A percentile compares a stretch with the other conserved stretches of the same genome.
Evolutionary conservation across 2,329 filamentous ascomycete species (phyloP).

Genomic region (Ceratocystis ficicola): DNA sequence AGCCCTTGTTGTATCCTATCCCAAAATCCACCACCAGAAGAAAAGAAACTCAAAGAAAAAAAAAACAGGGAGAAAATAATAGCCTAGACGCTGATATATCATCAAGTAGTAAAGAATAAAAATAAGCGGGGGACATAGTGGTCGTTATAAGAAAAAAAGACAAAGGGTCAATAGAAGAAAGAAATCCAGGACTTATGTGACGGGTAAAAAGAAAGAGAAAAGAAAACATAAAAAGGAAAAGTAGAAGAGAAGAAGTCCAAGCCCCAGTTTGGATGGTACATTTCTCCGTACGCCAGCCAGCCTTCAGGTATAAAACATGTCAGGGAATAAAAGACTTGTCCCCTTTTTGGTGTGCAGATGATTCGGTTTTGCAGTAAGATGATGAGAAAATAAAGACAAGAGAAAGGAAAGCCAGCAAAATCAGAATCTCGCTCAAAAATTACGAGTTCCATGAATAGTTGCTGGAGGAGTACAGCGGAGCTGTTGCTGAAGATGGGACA

Average conservation of each 20-base stretch:
- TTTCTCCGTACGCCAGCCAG: slow-evolving; percentile 13
- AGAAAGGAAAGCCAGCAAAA: neutral
- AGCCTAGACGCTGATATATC: slow-evolving; percentile 1
- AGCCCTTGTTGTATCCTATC: neutral
- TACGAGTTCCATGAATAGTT: slow-evolving; percentile 48
- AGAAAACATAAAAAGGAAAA: slow-evolving; percentile 17
- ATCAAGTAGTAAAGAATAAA: slow-evolving; percentile 8
- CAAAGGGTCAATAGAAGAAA: slow-evolving; percentile 7
- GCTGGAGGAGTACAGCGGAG: slow-evolving; percentile 33
- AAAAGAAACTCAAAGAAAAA: slow-evolving; percentile 11
- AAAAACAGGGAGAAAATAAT: neutral
- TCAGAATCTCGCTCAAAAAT: slow-evolving; percentile 24
- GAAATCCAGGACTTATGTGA: neutral
- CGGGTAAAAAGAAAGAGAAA: slow-evolving; percentile 14
- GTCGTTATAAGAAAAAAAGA: slow-evolving; percentile 7
- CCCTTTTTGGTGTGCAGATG: slow-evolving; percentile 8
- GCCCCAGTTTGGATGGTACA: slow-evolving; percentile 11
- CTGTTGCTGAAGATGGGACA: slow-evolving; percentile 14
- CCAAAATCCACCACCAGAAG: neutral
- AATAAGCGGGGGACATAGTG: neutral
- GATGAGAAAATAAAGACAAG: slow-evolving; percentile 16
- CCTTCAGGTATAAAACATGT: slow-evolving; percentile 13
- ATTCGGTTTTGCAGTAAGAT: slow-evolving; percentile 4
- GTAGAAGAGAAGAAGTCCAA: slow-evolving; percentile 22
- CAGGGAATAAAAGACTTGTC: slow-evolving; percentile 11